Evolutionary conservation across 1,284 basidiomycete genomes (phyloP).

Genomic region (Anthracocystis panici-leucophaei): DNA sequence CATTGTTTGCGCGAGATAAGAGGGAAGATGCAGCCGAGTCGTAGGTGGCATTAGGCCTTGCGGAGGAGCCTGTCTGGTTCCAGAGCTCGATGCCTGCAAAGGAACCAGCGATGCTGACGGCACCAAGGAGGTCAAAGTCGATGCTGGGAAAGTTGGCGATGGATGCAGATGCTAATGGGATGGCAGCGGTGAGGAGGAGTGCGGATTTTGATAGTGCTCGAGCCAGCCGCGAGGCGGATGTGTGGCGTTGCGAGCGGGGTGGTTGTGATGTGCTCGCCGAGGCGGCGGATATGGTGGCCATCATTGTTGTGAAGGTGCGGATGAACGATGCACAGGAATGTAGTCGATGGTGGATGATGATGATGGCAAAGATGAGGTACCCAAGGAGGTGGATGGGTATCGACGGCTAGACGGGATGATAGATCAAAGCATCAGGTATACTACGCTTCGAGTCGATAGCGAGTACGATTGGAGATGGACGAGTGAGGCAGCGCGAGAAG

Average conservation of each 20-base stretch:
- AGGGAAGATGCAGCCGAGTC: conserved; percentile 57
- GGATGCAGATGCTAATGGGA: conserved; percentile 29
- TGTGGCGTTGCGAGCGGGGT: neutral
- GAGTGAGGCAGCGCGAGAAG: neutral
- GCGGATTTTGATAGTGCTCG: conserved; percentile 30
- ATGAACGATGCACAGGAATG: neutral
- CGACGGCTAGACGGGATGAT: neutral
- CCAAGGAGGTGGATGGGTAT: neutral
- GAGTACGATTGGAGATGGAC: neutral
- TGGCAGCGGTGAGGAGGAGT: conserved; percentile 27
- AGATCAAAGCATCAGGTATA: conserved; percentile 24
- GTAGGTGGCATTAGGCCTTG: conserved; percentile 51
- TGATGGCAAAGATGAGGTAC: neutral
- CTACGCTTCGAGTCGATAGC: neutral
- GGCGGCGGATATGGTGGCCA: conserved; percentile 2
- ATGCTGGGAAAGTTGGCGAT: conserved; percentile 57
- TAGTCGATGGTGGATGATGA: neutral
- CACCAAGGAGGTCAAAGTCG: conserved; percentile 64
- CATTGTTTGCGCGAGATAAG: conserved; percentile 58
- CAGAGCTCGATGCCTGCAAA: conserved; percentile 62
- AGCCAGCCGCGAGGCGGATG: conserved; percentile 10
- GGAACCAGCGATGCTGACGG: conserved; percentile 60
- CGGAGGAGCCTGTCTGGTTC: conserved; percentile 51
- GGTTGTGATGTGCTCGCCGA: conserved; percentile 17
- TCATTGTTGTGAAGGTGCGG: conserved; percentile 5